A percentile compares a stretch with the other conserved stretches of the same genome.
phyloP scores from a whole-genome alignment of 2,329 filamentous ascomycete genomes.

The Fusarium camptoceras region DNA sequence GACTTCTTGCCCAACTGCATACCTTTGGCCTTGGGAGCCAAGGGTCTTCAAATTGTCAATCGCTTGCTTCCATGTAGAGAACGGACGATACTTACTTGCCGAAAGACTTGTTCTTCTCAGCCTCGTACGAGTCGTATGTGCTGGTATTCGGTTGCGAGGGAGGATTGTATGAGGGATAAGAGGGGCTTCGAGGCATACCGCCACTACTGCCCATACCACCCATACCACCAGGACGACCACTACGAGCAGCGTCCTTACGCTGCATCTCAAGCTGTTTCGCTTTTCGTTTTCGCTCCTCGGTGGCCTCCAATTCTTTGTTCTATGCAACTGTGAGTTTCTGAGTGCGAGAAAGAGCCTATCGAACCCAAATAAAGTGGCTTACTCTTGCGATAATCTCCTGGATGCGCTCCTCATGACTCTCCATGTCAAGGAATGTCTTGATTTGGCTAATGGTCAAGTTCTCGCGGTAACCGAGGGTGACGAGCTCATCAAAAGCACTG shows the following conservation, averaged over 20 bases:
- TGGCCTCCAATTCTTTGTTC: constrained; percentile 99
- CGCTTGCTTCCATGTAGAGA: not conserved
- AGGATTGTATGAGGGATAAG: constrained; percentile 90
- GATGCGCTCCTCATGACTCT: constrained; percentile 98
- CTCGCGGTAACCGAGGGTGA: constrained; percentile 94
- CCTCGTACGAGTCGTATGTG: constrained; percentile 93
- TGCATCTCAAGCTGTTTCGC: constrained; percentile 99
- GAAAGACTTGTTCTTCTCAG: constrained; percentile 93
- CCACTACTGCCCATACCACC: constrained; percentile 47
- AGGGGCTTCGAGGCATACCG: constrained; percentile 76
- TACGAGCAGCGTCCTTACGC: constrained; percentile 92
- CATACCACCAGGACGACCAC: constrained; percentile 58
- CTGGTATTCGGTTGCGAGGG: constrained; percentile 80
- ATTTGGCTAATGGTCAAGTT: constrained; percentile 97
- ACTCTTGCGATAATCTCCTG: constrained; percentile 96
- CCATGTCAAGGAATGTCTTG: constrained; percentile 99
- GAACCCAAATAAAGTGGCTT: constrained; percentile 49
- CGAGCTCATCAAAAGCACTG: constrained; percentile 96
- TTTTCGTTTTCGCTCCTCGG: constrained; percentile 97
- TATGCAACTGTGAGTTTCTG: constrained; percentile 55
- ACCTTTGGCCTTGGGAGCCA: constrained; percentile 88
- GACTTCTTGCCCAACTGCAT: constrained; percentile 99
- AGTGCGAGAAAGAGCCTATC: not conserved
- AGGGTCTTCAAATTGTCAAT: constrained; percentile 55
- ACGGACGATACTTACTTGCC: constrained; percentile 70